Evolutionary conservation across 176 grass and related monocot species (phyloP), one percentile per base, ranked within the genome.

Genomic region (Poa pratensis): DNA sequence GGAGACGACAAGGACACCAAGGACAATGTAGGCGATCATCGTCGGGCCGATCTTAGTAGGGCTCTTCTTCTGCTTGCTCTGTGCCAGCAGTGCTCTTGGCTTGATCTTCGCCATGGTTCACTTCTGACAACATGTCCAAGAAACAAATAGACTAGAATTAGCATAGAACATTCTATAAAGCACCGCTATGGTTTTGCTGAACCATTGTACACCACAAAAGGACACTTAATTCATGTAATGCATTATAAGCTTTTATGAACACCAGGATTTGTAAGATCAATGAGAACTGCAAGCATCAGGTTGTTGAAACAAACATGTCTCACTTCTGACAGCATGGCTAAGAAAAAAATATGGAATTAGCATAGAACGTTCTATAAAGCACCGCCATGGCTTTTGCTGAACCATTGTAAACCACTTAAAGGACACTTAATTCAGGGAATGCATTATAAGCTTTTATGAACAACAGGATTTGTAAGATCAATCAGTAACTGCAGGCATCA

Each of bases 11-110:
- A 95, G 72, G 23, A 46, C 28, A 5, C 60, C 61, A 0, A 90
- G 57, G 17, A 92, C 53, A 22, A 92, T 50, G 85, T 77, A 95
- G 40, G 93, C 92, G 39, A 95, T 26, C 49, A 92, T 83, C 1
- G 81, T 77, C 28, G 82, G 49, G 32, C 79, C 62, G 39, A 92
- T 83, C 88, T 92, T 88, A 76, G 85, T 35, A 5, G 90, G 90
- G 34, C 85, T 80, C 70, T 90, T 95, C 93, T 90, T 95, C 77
- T 81, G 81, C 75, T 95, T 95, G 85, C 93, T 95, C 30, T 95
- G 88, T 42, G 85, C 93, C n/a, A 95, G 79, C 85, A 92, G 65
- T 7, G 88, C 79, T 78, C 90, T 91, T 3, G 93, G 93, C 88
- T 95, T 95, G 85, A 95, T 81, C 77, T 84, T 95, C 20, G 90